Percentiles rank a stretch among this genome's conserved stretches.
These are phyloP conservation scores for Dryadomyces quercivorus DNA, from an alignment of 2,329 filamentous ascomycete genomes.

Conservation along the genomic window DNA sequence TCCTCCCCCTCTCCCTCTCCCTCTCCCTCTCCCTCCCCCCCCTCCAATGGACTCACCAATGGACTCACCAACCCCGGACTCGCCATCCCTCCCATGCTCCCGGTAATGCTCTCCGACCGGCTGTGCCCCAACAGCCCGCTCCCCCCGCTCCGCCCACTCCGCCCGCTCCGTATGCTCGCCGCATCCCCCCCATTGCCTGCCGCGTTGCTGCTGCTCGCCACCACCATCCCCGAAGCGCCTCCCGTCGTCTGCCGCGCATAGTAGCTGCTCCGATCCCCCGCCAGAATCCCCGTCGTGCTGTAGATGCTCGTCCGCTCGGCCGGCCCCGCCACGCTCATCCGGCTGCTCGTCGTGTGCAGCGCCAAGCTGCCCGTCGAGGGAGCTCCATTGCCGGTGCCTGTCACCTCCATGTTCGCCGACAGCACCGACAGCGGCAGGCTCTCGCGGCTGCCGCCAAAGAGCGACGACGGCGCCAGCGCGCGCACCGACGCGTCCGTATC, in stretches of 20 bases:
- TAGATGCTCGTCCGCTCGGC: constrained; percentile 69
- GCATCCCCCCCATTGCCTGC: constrained; percentile 30
- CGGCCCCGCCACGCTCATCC: constrained; percentile 14
- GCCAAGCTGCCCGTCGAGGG: constrained; percentile 24
- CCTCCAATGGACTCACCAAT: constrained; percentile 32
- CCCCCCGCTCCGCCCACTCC: constrained; percentile 72
- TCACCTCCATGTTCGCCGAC: constrained; percentile 51
- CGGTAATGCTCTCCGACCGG: constrained; percentile 69
- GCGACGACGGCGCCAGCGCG: constrained; percentile 68
- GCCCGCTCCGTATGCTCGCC: constrained; percentile 66
- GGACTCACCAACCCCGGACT: constrained; percentile 38
- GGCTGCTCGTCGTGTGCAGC: constrained; percentile 36
- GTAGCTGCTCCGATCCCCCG: constrained; percentile 64
- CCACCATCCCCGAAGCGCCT: constrained; percentile 1
- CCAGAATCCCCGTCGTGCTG: constrained; percentile 56
- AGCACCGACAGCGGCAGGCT: constrained; percentile 68
- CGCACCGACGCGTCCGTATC: constrained; percentile 80
- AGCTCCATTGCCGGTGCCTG: constrained; percentile 27
- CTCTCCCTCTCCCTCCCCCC: neutral
- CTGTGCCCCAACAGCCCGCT: constrained; percentile 68
- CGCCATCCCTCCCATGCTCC: constrained; percentile 56
- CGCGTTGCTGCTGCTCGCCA: constrained; percentile 31
- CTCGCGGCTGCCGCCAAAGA: constrained; percentile 73
- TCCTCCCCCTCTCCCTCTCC: neutral
- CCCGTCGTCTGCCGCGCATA: constrained; percentile 38